These are phyloP conservation scores for Entomortierella parvispora DNA, from an alignment of 192 early-diverging fungal species.

Conservation along the genomic window DNA sequence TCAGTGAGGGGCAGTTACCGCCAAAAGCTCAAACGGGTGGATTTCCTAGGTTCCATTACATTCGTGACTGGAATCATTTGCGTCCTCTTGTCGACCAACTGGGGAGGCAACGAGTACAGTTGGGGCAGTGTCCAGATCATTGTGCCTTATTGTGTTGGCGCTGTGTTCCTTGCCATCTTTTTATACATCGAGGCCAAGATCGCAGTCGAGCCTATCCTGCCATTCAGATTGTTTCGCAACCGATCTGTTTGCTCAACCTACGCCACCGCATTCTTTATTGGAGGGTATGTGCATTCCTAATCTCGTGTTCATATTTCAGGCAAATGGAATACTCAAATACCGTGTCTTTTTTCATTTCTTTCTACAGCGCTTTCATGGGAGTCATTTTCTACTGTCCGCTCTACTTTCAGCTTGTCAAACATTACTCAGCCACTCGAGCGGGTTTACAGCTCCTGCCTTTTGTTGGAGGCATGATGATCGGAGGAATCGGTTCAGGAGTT, in stretches of 20 bases:
- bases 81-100: conserved; percentile 45
- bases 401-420: conserved; percentile 82
- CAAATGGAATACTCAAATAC: too few relatives aligned
- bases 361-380: conserved; percentile 56
- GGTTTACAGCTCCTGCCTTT: conserved; percentile 82
- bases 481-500: conserved; percentile 71
- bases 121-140: conserved; percentile 73
- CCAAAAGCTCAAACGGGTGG: conserved; percentile 35
- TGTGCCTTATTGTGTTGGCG: conserved; percentile 65
- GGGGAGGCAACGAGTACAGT: conserved; percentile 64
- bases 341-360: conserved; percentile 24
- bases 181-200: conserved; percentile 70
- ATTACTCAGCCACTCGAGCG: conserved; percentile 64
- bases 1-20: conserved; percentile 18
- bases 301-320: too few relatives aligned
- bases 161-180: conserved; percentile 59
- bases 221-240: conserved; percentile 70
- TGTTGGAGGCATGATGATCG: conserved; percentile 67
- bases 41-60: conserved; percentile 47
- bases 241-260: conserved; percentile 69
- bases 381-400: conserved; percentile 74
- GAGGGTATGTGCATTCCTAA: conserved; percentile 47
- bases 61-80: conserved; percentile 41
- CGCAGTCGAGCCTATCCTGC: conserved; percentile 77
- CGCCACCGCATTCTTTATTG: conserved; percentile 67